Conservation (phyloP, 306 rosid species). For the Delonix regia region DNA sequence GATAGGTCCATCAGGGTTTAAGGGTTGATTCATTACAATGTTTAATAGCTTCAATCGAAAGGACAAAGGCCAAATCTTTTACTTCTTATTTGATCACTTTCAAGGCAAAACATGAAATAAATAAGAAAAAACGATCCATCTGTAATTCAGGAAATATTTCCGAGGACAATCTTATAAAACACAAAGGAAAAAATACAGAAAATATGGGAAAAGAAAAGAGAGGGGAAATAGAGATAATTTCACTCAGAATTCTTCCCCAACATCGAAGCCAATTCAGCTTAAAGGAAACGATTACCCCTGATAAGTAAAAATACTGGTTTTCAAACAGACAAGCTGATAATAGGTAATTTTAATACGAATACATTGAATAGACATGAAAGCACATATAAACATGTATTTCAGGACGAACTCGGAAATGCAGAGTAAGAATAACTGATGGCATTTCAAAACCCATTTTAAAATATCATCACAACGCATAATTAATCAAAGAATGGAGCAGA, state of each 20-base stretch:
- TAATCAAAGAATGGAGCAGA: background rate
- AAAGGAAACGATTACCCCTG: background rate
- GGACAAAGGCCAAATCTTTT: background rate
- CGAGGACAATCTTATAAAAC: background rate
- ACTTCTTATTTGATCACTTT: background rate
- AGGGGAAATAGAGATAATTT: background rate
- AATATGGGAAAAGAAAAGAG: background rate
- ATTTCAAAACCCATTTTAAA: background rate
- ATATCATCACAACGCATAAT: background rate
- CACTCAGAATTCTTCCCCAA: background rate
- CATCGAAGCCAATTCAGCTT: background rate
- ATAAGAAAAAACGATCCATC: background rate
- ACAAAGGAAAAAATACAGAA: background rate
- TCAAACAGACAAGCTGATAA: background rate
- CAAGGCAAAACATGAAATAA: background rate
- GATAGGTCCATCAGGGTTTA: background rate
- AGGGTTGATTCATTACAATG: background rate
- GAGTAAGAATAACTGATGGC: background rate
- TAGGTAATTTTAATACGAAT: background rate
- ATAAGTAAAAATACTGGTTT: background rate
- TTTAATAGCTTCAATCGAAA: background rate
- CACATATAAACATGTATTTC: background rate
- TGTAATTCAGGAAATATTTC: background rate
- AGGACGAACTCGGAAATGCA: background rate
- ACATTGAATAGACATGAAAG: background rate